Conservation (phyloP, 352 stramenopile genomes). For the Phytopythium ostracodes region DNA sequence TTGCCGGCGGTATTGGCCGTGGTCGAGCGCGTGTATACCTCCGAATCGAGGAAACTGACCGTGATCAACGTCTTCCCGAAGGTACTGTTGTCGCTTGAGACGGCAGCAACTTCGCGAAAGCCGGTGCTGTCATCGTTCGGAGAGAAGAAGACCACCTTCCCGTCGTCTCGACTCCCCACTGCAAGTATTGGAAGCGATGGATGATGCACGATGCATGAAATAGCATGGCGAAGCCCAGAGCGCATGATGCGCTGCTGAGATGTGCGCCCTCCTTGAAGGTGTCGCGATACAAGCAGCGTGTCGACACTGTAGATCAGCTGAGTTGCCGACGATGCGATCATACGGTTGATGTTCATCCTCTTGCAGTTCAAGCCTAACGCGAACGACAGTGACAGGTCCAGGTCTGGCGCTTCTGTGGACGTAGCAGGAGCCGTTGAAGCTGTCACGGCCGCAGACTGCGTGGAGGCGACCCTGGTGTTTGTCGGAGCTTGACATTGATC, state of each 20-base stretch:
- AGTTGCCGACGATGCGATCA: slow-evolving; percentile 26
- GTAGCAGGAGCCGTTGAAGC: not conserved
- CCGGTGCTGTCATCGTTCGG: not conserved
- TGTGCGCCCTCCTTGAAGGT: slow-evolving; percentile 26
- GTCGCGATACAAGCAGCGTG: slow-evolving; percentile 35
- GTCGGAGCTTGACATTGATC: not conserved
- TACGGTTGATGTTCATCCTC: slow-evolving; percentile 37
- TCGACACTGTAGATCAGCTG: slow-evolving; percentile 39
- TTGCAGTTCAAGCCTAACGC: slow-evolving; percentile 52
- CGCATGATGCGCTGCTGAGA: slow-evolving; percentile 25
- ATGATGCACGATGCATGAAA: slow-evolving; percentile 53
- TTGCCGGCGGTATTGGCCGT: slow-evolving; percentile 13
- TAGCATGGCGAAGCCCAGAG: slow-evolving; percentile 36
- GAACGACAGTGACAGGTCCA: slow-evolving; percentile 45
- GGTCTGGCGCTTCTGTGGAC: slow-evolving; percentile 44
- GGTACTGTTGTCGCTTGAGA: not conserved
- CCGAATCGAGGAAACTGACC: slow-evolving; percentile 23
- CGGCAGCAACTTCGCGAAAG: not conserved
- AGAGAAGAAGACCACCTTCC: slow-evolving; percentile 22
- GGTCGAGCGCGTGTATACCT: not conserved
- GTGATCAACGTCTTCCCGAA: slow-evolving; percentile 15
- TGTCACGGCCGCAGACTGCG: not conserved
- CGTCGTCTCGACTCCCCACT: slow-evolving; percentile 34
- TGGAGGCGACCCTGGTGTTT: not conserved
- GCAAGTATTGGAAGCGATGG: slow-evolving; percentile 34